Percentiles rank a stretch among this genome's conserved stretches.
Evolutionary conservation across 73 alveolate genomes (phyloP).

Genomic region (Paramecium sexaurelia): DNA sequence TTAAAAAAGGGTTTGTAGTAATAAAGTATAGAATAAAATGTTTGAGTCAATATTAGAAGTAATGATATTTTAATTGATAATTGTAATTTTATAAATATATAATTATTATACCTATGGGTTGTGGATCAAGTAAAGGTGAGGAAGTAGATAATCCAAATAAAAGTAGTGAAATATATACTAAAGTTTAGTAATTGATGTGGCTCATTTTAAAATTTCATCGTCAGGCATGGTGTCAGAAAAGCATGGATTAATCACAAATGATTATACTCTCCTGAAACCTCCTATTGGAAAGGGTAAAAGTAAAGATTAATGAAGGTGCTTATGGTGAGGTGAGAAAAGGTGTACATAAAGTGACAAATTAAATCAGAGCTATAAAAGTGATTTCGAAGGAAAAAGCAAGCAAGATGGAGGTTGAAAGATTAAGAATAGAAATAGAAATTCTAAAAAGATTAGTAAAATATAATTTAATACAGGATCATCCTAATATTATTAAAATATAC

Average conservation of each 20-base stretch:
- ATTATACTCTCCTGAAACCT: slow-evolving; percentile 56
- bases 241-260: slow-evolving; percentile 41
- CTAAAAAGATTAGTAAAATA: slow-evolving; percentile 76
- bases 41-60: no score
- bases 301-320: slow-evolving; percentile 65
- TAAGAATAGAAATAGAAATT: slow-evolving; percentile 75
- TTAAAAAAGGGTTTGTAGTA: no score
- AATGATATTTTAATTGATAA: no score
- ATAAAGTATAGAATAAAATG: no score
- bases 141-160: slow-evolving; percentile 32
- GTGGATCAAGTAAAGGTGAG: neutral
- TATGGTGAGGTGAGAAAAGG: slow-evolving; percentile 81
- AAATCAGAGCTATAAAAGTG: slow-evolving; percentile 76
- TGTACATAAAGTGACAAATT: slow-evolving; percentile 75
- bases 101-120: neutral
- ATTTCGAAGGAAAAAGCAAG: slow-evolving; percentile 72
- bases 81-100: neutral
- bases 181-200: neutral
- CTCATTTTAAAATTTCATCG: slow-evolving; percentile 26
- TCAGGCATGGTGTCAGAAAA: slow-evolving; percentile 46
- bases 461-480: slow-evolving; percentile 75
- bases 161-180: neutral
- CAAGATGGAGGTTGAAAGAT: slow-evolving; percentile 68
- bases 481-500: slow-evolving; percentile 76
- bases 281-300: slow-evolving; percentile 62